Percentiles rank a stretch among this genome's conserved stretches.
phyloP scores from a whole-genome alignment of 768 basidiomycete species.

The Lentinula edodes region DNA sequence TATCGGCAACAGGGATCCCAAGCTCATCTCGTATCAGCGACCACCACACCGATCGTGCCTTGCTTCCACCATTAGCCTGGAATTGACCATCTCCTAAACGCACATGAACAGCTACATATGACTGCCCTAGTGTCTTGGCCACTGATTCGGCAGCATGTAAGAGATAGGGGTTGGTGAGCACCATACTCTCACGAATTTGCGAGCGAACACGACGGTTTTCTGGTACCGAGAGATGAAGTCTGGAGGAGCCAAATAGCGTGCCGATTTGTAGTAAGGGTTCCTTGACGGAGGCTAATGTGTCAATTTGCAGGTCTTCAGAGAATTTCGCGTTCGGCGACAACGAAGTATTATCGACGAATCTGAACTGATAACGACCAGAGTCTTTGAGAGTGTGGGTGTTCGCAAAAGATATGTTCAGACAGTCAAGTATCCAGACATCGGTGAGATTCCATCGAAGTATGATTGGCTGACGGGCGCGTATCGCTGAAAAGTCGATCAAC shows the following conservation, averaged over 20 bases:
- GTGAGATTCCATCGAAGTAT: constrained; percentile 47
- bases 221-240: constrained; percentile 45
- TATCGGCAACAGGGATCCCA: constrained; percentile 30
- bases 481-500: constrained; percentile 49
- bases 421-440: constrained; percentile 37
- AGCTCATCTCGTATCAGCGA: constrained; percentile 47
- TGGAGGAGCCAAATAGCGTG: constrained; percentile 70
- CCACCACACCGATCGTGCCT: constrained; percentile 49
- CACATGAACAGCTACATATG: constrained; percentile 61
- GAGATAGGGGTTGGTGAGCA: constrained; percentile 46
- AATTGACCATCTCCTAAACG: constrained; percentile 69
- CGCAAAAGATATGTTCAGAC: constrained; percentile 28
- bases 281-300: constrained; percentile 29
- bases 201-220: constrained; percentile 37
- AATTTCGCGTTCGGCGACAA: constrained; percentile 30
- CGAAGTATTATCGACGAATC: constrained; percentile 44
- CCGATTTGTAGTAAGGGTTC: constrained; percentile 64
- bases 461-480: constrained; percentile 34
- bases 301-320: constrained; percentile 35
- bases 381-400: constrained; percentile 52
- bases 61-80: constrained; percentile 30
- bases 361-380: constrained; percentile 53
- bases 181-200: constrained; percentile 51
- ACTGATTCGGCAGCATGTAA: constrained; percentile 39
- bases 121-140: constrained; percentile 23